These are phyloP conservation scores for Tetradesmus obliquus DNA, from an alignment of 139 green algal genomes.

Conservation along the genomic window DNA sequence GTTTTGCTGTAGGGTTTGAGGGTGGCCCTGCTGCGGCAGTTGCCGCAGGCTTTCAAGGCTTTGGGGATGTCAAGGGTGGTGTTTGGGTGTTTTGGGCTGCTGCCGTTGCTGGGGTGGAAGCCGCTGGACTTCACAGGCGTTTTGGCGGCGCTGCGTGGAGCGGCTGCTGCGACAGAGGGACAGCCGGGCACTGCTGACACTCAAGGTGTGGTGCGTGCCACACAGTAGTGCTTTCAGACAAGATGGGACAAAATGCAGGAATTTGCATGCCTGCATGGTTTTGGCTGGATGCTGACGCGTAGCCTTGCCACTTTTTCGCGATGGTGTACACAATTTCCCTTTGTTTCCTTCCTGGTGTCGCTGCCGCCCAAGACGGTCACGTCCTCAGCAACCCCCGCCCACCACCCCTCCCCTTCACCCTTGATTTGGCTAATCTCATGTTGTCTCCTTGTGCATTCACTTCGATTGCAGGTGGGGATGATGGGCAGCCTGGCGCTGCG, in stretches of 20 bases:
- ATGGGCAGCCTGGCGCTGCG: conserved; percentile 67
- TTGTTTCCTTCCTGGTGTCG: not conserved
- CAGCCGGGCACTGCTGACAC: conserved; percentile 50
- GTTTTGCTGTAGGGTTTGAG: not conserved
- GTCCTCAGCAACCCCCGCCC: not conserved
- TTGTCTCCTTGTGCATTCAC: not conserved
- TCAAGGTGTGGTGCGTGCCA: conserved; percentile 55
- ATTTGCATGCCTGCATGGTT: no score
- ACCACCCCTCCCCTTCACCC: not conserved
- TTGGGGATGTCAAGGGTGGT: no score
- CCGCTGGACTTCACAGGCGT: conserved; percentile 49
- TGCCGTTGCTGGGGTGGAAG: conserved; percentile 3
- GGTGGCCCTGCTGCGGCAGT: no score
- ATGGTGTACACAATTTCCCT: no score
- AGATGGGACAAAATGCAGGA: no score
- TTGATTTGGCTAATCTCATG: not conserved
- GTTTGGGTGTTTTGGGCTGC: not conserved
- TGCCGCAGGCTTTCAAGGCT: no score
- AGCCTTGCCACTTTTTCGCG: no score
- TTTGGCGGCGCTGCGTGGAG: conserved; percentile 58
- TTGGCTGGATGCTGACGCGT: no score
- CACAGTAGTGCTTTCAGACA: no score
- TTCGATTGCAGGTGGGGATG: conserved; percentile 46
- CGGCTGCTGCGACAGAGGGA: conserved; percentile 65
- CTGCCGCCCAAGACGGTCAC: not conserved